phyloP scores from a whole-genome alignment of 2,329 filamentous ascomycete species.

The Parastagonospora nodorum region DNA sequence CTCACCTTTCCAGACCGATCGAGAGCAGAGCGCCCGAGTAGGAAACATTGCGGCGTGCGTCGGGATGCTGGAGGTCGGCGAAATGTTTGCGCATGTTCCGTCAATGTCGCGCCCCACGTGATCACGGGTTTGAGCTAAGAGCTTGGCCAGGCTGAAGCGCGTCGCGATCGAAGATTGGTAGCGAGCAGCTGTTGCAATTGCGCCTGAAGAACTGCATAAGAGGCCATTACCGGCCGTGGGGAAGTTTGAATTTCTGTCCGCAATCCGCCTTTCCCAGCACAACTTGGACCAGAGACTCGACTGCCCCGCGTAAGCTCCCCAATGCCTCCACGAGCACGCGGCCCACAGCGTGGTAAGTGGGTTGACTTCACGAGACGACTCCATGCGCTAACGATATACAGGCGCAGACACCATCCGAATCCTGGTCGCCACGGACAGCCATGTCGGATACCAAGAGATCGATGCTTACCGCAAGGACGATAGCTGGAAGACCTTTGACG shows the following conservation, averaged over 20 bases:
- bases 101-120: slow-evolving; percentile 31
- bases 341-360: slow-evolving; percentile 33
- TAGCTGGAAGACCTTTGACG: slow-evolving; percentile 95
- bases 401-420: slow-evolving; percentile 88
- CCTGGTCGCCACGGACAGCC: slow-evolving; percentile 91
- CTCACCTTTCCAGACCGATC: slow-evolving; percentile 88
- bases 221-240: background rate
- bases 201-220: background rate
- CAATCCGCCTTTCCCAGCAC: background rate
- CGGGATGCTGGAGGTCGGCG: slow-evolving; percentile 27
- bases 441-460: slow-evolving; percentile 95
- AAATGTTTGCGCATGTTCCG: slow-evolving; percentile 21
- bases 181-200: slow-evolving; percentile 1
- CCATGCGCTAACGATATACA: slow-evolving; percentile 28
- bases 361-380: background rate
- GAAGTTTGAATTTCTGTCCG: background rate
- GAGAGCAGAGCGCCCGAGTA: slow-evolving; percentile 66
- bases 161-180: slow-evolving; percentile 20
- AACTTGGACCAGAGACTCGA: background rate
- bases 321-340: slow-evolving; percentile 36
- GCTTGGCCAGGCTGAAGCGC: slow-evolving; percentile 39
- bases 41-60: slow-evolving; percentile 64
- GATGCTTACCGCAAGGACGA: slow-evolving; percentile 95
- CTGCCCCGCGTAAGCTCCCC: background rate
- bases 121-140: slow-evolving; percentile 26